Evolutionary conservation across 371 early-diverging fungal species (phyloP).

Genomic region (Chytridiales sp.): DNA sequence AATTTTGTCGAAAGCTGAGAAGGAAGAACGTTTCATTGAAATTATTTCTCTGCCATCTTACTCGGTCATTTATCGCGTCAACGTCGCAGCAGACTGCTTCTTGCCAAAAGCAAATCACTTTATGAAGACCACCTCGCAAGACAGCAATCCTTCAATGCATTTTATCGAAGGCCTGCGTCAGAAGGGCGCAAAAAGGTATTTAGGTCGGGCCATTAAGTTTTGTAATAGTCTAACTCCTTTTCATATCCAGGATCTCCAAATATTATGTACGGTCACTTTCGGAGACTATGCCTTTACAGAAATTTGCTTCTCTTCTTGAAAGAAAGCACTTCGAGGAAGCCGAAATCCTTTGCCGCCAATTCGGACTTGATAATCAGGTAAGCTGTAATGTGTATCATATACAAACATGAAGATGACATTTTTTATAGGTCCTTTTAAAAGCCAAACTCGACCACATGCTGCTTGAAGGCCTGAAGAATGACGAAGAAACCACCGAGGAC

Average conservation of each 20-base stretch:
- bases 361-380: conserved; percentile 39
- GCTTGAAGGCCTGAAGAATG: conserved; percentile 5
- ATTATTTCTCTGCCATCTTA: conserved; percentile 17
- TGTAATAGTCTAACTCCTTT: too few relatives aligned
- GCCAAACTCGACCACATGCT: conserved; percentile 36
- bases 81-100: conserved; percentile 15
- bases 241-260: neutral
- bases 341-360: conserved; percentile 37
- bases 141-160: neutral
- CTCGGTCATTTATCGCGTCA: conserved; percentile 15
- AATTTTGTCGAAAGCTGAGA: conserved; percentile 1
- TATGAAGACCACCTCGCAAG: neutral
- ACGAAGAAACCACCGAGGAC: too few relatives aligned
- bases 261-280: conserved; percentile 21
- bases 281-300: conserved; percentile 41
- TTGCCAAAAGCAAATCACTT: neutral
- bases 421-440: conserved; percentile 20
- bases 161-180: neutral
- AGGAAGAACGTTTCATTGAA: conserved; percentile 10
- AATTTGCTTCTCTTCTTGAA: conserved; percentile 39
- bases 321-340: conserved; percentile 43
- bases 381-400: neutral
- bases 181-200: neutral
- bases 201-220: too few relatives aligned
- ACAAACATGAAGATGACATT: neutral